Evolutionary conservation across 1,284 basidiomycete species (phyloP).

Genomic region (Moesziomyces antarcticus): DNA sequence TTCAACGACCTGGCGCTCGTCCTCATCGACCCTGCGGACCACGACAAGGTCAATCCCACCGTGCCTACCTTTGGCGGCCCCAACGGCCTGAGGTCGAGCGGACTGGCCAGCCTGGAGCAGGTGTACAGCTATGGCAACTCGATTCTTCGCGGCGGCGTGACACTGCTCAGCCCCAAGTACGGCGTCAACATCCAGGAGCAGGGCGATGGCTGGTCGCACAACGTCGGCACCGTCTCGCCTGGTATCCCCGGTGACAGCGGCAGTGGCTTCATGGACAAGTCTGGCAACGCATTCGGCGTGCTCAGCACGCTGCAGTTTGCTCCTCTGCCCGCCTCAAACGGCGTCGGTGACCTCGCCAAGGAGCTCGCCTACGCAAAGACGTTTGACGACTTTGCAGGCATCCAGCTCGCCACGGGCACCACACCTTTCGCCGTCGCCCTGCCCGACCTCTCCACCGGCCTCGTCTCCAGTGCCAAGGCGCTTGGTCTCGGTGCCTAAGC

Average conservation of each 20-base stretch:
- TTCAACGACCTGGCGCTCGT: slow-evolving; percentile 55
- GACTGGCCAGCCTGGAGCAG: slow-evolving; percentile 29
- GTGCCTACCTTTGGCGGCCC: slow-evolving; percentile 54
- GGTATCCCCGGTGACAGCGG: slow-evolving; percentile 57
- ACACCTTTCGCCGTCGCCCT: slow-evolving; percentile 43
- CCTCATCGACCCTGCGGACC: slow-evolving; percentile 48
- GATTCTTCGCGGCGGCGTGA: slow-evolving; percentile 50
- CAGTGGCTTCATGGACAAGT: slow-evolving; percentile 44
- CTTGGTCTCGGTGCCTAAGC: slow-evolving; percentile 4
- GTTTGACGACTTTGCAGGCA: slow-evolving; percentile 42
- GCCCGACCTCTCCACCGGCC: slow-evolving; percentile 22
- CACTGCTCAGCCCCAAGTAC: slow-evolving; percentile 51
- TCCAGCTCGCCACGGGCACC: slow-evolving; percentile 49
- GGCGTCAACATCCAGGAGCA: slow-evolving; percentile 41
- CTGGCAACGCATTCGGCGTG: slow-evolving; percentile 43
- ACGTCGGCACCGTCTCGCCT: slow-evolving; percentile 33
- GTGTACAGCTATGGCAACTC: slow-evolving; percentile 58
- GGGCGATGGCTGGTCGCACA: slow-evolving; percentile 53
- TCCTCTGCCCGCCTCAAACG: slow-evolving; percentile 48
- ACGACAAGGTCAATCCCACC: slow-evolving; percentile 52
- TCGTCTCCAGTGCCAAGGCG: slow-evolving; percentile 19
- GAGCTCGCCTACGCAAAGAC: slow-evolving; percentile 42
- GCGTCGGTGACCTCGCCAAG: slow-evolving; percentile 43
- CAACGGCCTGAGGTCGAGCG: slow-evolving; percentile 28
- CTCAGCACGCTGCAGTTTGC: slow-evolving; percentile 51